phyloP scores from a whole-genome alignment of 768 basidiomycete genomes.

The Lactarius pseudohatsudake region DNA sequence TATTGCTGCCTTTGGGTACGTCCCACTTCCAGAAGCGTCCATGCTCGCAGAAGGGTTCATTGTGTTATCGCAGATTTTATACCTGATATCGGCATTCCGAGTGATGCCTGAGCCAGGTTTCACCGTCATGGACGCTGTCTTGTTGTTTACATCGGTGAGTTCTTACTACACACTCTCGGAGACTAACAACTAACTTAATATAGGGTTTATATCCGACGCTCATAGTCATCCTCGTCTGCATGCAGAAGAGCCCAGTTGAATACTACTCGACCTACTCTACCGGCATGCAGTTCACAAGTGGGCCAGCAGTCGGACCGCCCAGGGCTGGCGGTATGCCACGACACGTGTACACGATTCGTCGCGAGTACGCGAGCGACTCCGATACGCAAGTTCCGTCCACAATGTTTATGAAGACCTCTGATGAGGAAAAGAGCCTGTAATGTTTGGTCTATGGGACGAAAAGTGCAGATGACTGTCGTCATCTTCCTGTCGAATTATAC shows the following conservation, averaged over 20 bases:
- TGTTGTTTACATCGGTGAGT: slow-evolving; percentile 17
- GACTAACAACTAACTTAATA: not conserved
- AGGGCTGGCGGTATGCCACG: not conserved
- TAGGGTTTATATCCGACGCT: slow-evolving; percentile 22
- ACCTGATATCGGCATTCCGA: slow-evolving; percentile 12
- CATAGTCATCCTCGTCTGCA: slow-evolving; percentile 23
- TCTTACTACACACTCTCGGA: not conserved
- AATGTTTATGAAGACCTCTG: slow-evolving; percentile 12
- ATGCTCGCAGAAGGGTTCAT: not conserved
- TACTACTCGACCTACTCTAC: slow-evolving; percentile 15
- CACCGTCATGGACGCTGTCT: slow-evolving; percentile 11
- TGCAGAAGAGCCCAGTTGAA: slow-evolving; percentile 23
- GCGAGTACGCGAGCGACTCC: slow-evolving; percentile 13
- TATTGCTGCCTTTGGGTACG: slow-evolving; percentile 23
- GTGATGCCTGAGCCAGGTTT: slow-evolving; percentile 16
- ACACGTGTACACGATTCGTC: slow-evolving; percentile 13
- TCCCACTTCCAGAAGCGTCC: not conserved
- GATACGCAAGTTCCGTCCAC: slow-evolving; percentile 17
- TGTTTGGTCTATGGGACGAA: not conserved
- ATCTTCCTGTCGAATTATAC: not conserved
- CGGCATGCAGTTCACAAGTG: slow-evolving; percentile 13
- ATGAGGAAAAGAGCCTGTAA: slow-evolving; percentile 18
- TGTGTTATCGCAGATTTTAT: slow-evolving; percentile 4
- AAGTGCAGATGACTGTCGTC: not conserved
- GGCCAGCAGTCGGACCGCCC: not conserved